phyloP scores from a whole-genome alignment of 1,284 basidiomycete genomes.

The Phlebopus sp. region DNA sequence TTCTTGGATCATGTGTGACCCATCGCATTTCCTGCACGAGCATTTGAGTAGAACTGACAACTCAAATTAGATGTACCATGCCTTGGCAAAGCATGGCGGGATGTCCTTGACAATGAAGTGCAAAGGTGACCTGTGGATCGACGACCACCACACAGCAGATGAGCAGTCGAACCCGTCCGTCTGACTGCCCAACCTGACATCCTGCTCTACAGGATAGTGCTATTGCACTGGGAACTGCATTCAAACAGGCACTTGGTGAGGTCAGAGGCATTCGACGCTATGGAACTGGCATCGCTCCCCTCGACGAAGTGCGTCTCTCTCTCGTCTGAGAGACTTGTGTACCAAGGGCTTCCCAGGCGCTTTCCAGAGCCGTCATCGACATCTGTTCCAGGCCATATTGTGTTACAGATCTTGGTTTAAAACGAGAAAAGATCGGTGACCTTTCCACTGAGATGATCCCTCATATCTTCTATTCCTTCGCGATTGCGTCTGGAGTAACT shows the following conservation, averaged over 20 bases:
- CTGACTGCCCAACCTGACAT: slow-evolving; percentile 9
- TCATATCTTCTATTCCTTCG: slow-evolving; percentile 91
- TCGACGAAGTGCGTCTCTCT: slow-evolving; percentile 78
- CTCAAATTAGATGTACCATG: slow-evolving; percentile 82
- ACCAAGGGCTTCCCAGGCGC: slow-evolving; percentile 54
- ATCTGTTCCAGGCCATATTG: slow-evolving; percentile 98
- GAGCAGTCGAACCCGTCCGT: slow-evolving; percentile 37
- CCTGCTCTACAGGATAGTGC: slow-evolving; percentile 79
- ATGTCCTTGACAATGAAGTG: slow-evolving; percentile 90
- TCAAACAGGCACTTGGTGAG: slow-evolving; percentile 95
- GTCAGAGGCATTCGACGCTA: slow-evolving; percentile 94
- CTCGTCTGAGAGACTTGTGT: slow-evolving; percentile 8
- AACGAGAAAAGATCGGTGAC: slow-evolving; percentile 96
- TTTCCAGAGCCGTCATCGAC: slow-evolving; percentile 95
- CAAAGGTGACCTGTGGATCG: slow-evolving; percentile 95
- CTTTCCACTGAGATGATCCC: slow-evolving; percentile 97
- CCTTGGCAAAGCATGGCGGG: slow-evolving; percentile 91
- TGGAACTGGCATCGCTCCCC: slow-evolving; percentile 94
- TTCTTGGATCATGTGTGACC: slow-evolving; percentile 91
- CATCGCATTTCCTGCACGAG: not conserved
- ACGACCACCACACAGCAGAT: slow-evolving; percentile 99
- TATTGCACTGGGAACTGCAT: slow-evolving; percentile 89
- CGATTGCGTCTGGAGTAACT: slow-evolving; percentile 87
- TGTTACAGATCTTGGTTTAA: slow-evolving; percentile 85
- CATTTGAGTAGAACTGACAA: slow-evolving; percentile 10